phyloP scores from a whole-genome alignment of 2,329 filamentous ascomycete species.

The Paradendryphiella salina region DNA sequence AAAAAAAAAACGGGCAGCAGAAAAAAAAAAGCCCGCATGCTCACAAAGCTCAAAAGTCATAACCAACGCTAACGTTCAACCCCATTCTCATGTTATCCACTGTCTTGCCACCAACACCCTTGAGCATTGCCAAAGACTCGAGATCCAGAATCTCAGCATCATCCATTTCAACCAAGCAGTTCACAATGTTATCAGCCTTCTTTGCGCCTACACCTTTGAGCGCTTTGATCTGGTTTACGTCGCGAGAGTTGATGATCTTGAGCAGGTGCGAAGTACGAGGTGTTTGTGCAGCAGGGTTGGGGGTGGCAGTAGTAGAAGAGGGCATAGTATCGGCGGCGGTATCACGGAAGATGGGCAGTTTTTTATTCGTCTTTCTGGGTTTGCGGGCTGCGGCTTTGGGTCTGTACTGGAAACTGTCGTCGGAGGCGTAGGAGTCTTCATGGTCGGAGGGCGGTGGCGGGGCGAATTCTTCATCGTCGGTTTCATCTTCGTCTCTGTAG shows the following conservation, averaged over 20 bases:
- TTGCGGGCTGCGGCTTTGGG: conserved; percentile 35
- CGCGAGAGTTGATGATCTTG: conserved; percentile 72
- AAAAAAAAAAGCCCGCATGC: not conserved
- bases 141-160: conserved; percentile 49
- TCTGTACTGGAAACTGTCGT: conserved; percentile 45
- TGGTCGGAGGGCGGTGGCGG: conserved; percentile 42
- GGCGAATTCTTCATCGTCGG: conserved; percentile 52
- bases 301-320: not conserved
- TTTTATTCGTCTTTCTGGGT: conserved; percentile 38
- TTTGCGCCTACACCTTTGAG: conserved; percentile 73
- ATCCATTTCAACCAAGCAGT: conserved; percentile 54
- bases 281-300: conserved; percentile 43
- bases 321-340: conserved; percentile 5
- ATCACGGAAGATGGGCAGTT: conserved; percentile 47
- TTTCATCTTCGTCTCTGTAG: conserved; percentile 19
- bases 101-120: conserved; percentile 55
- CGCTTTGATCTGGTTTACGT: conserved; percentile 65
- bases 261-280: conserved; percentile 67
- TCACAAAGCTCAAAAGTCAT: conserved; percentile 27
- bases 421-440: conserved; percentile 46
- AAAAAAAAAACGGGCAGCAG: conserved; percentile 1
- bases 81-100: conserved; percentile 56
- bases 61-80: conserved; percentile 25
- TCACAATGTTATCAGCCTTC: conserved; percentile 63
- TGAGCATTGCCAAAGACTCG: conserved; percentile 51